Base-by-base conservation (phyloP, 768 basidiomycete genomes). In the Pleurotus sapidus region DNA sequence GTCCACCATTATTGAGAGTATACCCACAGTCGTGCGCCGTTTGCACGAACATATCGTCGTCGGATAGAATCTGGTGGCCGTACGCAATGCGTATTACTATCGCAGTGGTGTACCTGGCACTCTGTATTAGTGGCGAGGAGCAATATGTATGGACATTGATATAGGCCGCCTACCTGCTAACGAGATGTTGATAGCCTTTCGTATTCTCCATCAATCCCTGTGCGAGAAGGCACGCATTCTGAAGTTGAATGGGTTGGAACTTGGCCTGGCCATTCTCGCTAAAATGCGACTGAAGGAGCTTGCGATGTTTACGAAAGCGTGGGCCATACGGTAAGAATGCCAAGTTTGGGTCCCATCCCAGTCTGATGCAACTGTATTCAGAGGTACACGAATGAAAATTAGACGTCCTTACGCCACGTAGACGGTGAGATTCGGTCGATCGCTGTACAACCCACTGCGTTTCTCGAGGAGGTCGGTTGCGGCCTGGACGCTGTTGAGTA, bases 391-490 rank as follows among this genome's bases (percentile, higher is more conserved):
- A 34, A n/a, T 38, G 17, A 57, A 34, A 20, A 27, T 43, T 20
- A 3, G 20, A 20, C 3, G 20, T 20, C 27, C 6, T 24, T 30
- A 59, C 63, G 59, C 60, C 60, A 15, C 47, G 57, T 51, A 64
- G 39, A 50, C n/a, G 3, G 56, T 43, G 23, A 58, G 47, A 30
- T 49, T 25, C 3, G 69, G 69, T 24, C 71, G 59, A 50, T 71
- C 68, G 18, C 70, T 69, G 60, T 73, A 72, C 2, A 70, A 64
- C 8, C 57, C 38, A 30, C 65, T 64, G 18, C 67, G 60, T 55
- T 70, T 71, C 17, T 72, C 67, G 11, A 74, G 60, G 54, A 77
- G 64, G 8, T 73, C 72, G 9, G 55, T 60, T 9, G 67, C 68
- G 18, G 62, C 64, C 30, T 67, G 60, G 17, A 50, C 45, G 24